Evolutionary conservation across 345 rosid genomes (phyloP).

Genomic region (Euphorbia peplus): DNA sequence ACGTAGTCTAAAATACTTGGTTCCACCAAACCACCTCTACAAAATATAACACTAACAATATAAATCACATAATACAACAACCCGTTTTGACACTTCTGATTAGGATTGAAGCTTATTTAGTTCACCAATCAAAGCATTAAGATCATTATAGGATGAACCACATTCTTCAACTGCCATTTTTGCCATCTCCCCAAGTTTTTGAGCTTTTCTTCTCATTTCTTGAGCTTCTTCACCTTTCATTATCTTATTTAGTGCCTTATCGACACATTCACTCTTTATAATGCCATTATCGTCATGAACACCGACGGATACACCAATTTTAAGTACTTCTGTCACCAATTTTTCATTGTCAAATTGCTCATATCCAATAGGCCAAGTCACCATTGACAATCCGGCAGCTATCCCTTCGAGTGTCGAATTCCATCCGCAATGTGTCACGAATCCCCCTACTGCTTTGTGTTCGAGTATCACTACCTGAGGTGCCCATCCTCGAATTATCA

Average conservation of each 20-base stretch:
- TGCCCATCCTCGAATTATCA: slow-evolving; percentile 48
- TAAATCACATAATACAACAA: no score
- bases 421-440: slow-evolving; percentile 16
- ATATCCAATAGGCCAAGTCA: background rate
- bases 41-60: no score
- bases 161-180: slow-evolving; percentile 38
- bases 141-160: slow-evolving; percentile 37
- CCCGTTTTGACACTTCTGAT: no score
- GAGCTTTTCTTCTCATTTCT: no score
- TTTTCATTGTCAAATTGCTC: background rate
- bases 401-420: slow-evolving; percentile 1
- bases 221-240: slow-evolving; percentile 46
- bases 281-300: background rate
- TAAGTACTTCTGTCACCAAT: slow-evolving; percentile 14
- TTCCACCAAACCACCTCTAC: no score
- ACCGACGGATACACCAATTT: background rate
- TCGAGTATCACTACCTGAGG: slow-evolving; percentile 63
- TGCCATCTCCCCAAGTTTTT: slow-evolving; percentile 21
- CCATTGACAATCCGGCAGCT: background rate
- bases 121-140: slow-evolving; percentile 26
- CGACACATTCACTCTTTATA: background rate
- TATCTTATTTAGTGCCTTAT: slow-evolving; percentile 37
- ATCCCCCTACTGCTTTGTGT: slow-evolving; percentile 54
- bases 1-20: no score
- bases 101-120: background rate